Conservation (phyloP, 2,329 filamentous ascomycete genomes). For the Lecanicillium sp. region DNA sequence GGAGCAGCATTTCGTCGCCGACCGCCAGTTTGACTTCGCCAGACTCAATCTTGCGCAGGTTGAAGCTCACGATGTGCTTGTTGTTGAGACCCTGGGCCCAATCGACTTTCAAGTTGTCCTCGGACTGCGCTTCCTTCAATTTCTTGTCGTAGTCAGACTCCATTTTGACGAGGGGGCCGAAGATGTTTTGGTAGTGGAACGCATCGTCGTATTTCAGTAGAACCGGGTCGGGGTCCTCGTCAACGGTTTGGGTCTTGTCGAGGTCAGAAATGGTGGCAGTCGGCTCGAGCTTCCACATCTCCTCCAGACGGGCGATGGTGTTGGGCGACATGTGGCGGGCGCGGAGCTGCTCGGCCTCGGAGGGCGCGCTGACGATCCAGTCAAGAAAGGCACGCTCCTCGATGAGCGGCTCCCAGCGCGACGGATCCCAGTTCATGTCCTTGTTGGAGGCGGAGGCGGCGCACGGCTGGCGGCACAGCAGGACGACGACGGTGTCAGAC, state of each 20-base stretch:
- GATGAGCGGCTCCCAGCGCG: constrained; percentile 94
- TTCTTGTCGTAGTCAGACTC: constrained; percentile 99
- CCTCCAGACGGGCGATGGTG: constrained; percentile 92
- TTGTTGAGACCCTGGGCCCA: constrained; percentile 97
- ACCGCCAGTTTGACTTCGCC: constrained; percentile 97
- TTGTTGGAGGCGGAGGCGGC: constrained; percentile 92
- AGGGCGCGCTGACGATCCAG: constrained; percentile 86
- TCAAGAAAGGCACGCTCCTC: constrained; percentile 91
- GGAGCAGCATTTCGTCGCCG: constrained; percentile 95
- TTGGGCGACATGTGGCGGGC: constrained; percentile 89
- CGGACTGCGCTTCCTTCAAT: constrained; percentile 94
- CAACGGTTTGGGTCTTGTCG: constrained; percentile 84
- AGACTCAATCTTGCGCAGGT: constrained; percentile 92
- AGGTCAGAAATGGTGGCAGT: constrained; percentile 83
- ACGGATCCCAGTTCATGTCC: constrained; percentile 99
- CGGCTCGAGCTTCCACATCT: constrained; percentile 96
- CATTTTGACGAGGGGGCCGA: constrained; percentile 96
- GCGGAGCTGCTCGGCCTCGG: constrained; percentile 91
- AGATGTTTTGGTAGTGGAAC: constrained; percentile 98
- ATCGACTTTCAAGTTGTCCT: constrained; percentile 87
- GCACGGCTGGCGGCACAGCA: constrained; percentile 93
- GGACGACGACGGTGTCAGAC: constrained; percentile 94
- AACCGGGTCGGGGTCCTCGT: constrained; percentile 92
- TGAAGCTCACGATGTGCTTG: constrained; percentile 93
- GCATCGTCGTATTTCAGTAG: constrained; percentile 93